phyloP scores from a whole-genome alignment of 768 basidiomycete genomes.

The Auriculariales sp. region DNA sequence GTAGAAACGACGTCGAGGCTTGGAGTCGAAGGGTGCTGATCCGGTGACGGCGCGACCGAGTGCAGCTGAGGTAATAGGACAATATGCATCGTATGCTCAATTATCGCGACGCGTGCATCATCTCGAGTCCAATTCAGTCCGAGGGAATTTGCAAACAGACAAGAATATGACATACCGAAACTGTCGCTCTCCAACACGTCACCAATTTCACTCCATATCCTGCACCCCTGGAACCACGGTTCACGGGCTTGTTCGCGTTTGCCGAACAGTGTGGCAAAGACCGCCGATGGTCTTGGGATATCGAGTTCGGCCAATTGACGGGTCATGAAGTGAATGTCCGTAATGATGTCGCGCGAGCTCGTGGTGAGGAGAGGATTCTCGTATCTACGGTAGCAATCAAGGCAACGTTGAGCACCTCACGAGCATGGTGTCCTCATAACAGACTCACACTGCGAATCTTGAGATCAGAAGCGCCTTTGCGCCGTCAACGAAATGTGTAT shows the following conservation, averaged over 20 bases:
- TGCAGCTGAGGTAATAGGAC: conserved; percentile 63
- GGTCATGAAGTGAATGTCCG: conserved; percentile 53
- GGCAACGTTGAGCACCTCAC: not conserved
- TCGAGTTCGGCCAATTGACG: conserved; percentile 46
- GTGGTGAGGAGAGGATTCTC: conserved; percentile 71
- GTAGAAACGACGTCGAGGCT: conserved; percentile 11
- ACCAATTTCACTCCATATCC: conserved; percentile 61
- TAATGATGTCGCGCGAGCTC: conserved; percentile 54
- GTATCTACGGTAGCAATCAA: conserved; percentile 29
- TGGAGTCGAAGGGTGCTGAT: conserved; percentile 7
- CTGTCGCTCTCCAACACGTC: conserved; percentile 68
- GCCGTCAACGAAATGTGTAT: conserved; percentile 15
- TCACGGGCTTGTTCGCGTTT: conserved; percentile 14
- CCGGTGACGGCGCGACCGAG: conserved; percentile 14
- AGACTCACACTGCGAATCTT: conserved; percentile 2
- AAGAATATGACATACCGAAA: conserved; percentile 39
- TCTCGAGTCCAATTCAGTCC: conserved; percentile 4
- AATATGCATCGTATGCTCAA: conserved; percentile 69
- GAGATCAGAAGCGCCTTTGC: not conserved
- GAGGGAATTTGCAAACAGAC: too few species aligned
- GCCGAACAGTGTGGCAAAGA: conserved; percentile 42
- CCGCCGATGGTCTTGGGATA: conserved; percentile 50
- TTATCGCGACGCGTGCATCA: too few species aligned
- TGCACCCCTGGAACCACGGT: conserved; percentile 46
- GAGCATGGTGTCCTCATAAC: conserved; percentile 7